Evolutionary conservation across 2,329 filamentous ascomycete species (phyloP).

Genomic region (Pseudocercospora cruenta): DNA sequence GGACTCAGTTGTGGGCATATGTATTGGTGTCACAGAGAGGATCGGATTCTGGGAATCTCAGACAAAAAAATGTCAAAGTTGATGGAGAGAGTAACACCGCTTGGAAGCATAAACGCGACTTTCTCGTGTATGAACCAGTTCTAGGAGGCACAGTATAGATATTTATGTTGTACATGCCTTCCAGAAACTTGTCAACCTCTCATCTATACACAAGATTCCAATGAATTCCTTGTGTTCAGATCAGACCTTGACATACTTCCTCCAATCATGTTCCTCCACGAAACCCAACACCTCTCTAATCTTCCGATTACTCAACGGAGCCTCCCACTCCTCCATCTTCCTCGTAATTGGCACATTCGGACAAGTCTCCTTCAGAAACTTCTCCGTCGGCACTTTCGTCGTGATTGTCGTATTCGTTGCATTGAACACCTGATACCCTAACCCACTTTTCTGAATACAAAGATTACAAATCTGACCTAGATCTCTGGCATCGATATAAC

Average conservation of each 20-base stretch:
- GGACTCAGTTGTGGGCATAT: neutral
- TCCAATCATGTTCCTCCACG: slow-evolving; percentile 62
- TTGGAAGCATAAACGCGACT: too few species aligned
- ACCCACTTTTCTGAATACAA: slow-evolving; percentile 55
- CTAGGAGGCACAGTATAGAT: too few species aligned
- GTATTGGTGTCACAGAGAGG: neutral
- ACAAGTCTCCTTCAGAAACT: slow-evolving; percentile 56
- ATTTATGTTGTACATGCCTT: too few species aligned
- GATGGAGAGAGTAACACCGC: too few species aligned
- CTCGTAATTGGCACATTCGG: slow-evolving; percentile 57
- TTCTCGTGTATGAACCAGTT: too few species aligned
- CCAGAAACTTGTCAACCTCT: too few species aligned
- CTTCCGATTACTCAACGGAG: slow-evolving; percentile 64
- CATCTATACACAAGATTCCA: too few species aligned
- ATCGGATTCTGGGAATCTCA: neutral
- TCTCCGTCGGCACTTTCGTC: slow-evolving; percentile 53
- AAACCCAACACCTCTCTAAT: slow-evolving; percentile 63
- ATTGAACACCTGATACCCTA: slow-evolving; percentile 68
- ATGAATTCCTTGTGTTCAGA: neutral
- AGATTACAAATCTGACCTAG: slow-evolving; percentile 64
- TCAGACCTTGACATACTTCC: slow-evolving; percentile 45
- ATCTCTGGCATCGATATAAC: slow-evolving; percentile 65
- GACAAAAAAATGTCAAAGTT: neutral
- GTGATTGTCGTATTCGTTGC: slow-evolving; percentile 67
- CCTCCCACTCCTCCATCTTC: slow-evolving; percentile 62